Evolutionary conservation across 176 grass and related monocot species (phyloP).

Genomic region (maize (Zea mays)): Zm-B73-REFERENCE-NAM-5.0 NC_050103.1:168236001-168236500

Average conservation of each 20-base stretch:
- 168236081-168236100: slow-evolving; percentile 97
- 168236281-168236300: neutral
- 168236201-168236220: neutral
- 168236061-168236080: slow-evolving; percentile 99
- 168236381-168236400: slow-evolving; percentile 1
- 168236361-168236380: neutral
- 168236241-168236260: neutral
- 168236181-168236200: neutral
- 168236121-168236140: neutral
- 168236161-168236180: neutral
- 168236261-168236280: neutral
- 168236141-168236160: neutral
- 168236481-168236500: neutral
- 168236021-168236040: slow-evolving; percentile 83
- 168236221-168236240: neutral
- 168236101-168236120: slow-evolving; percentile 38
- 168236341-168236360: neutral
- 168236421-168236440: neutral
- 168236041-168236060: slow-evolving; percentile 85
- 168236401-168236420: neutral
- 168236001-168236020: slow-evolving; percentile 99
- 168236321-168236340: neutral
- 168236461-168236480: neutral
- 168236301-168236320: neutral
- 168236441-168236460: neutral